Percentiles rank a stretch among this genome's conserved stretches.
Conservation (phyloP, 2,329 filamentous ascomycete genomes). For the Epichloe typhina region DNA sequence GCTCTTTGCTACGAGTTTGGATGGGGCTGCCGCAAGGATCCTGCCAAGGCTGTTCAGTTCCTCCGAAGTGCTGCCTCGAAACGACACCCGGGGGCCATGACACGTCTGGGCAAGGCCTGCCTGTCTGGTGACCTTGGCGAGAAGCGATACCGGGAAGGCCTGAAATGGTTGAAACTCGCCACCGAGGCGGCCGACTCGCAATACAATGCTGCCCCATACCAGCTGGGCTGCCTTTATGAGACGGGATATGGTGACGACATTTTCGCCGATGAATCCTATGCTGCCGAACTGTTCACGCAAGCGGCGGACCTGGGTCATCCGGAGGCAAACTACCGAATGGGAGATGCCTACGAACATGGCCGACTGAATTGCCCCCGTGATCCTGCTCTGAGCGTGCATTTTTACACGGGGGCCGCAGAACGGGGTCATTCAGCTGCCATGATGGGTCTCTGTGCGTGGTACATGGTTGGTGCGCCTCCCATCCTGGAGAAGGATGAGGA, state of each 20-base stretch:
- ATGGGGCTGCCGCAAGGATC: constrained; percentile 86
- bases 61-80: constrained; percentile 83
- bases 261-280: constrained; percentile 81
- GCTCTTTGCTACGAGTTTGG: constrained; percentile 96
- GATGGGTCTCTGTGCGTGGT: constrained; percentile 99
- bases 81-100: constrained; percentile 89
- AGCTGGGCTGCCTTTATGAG: constrained; percentile 79
- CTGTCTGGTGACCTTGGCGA: constrained; percentile 78
- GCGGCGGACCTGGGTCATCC: constrained; percentile 83
- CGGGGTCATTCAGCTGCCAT: constrained; percentile 73
- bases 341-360: constrained; percentile 95
- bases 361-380: constrained; percentile 77
- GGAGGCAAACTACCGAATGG: constrained; percentile 76
- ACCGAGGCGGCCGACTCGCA: constrained; percentile 79
- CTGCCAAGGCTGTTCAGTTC: constrained; percentile 85
- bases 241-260: constrained; percentile 89
- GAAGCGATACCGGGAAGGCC: constrained; percentile 75
- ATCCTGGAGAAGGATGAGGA: constrained; percentile 89
- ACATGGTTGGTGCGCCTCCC: constrained; percentile 86
- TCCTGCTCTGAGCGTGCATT: constrained; percentile 87
- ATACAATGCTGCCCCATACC: constrained; percentile 87
- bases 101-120: constrained; percentile 81
- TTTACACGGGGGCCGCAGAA: constrained; percentile 88
- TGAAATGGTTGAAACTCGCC: constrained; percentile 94
- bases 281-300: constrained; percentile 86